phyloP scores from a whole-genome alignment of 2,329 filamentous ascomycete species.

The Epichloe gansuensis region DNA sequence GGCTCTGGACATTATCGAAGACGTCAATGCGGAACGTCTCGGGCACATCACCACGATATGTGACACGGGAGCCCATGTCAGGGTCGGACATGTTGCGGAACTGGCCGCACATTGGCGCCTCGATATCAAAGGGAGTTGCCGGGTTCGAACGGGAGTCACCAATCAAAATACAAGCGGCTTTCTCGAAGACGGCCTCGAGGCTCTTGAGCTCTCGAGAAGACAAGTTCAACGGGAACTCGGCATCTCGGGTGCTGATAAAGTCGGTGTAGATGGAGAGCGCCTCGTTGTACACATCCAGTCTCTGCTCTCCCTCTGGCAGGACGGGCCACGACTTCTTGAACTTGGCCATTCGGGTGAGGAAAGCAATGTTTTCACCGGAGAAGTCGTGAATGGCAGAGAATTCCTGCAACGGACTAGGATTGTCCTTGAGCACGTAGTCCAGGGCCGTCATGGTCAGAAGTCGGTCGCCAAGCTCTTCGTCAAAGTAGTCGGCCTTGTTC shows the following conservation, averaged over 20 bases:
- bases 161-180: slow-evolving; percentile 30
- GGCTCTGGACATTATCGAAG: slow-evolving; percentile 45
- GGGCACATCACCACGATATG: slow-evolving; percentile 31
- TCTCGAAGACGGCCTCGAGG: slow-evolving; percentile 42
- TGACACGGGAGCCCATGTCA: not conserved
- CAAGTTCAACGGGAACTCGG: slow-evolving; percentile 53
- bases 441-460: slow-evolving; percentile 48
- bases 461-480: slow-evolving; percentile 21
- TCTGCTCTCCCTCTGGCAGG: not conserved
- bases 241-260: slow-evolving; percentile 45
- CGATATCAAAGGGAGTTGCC: slow-evolving; percentile 24
- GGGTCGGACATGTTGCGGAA: not conserved
- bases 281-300: slow-evolving; percentile 38
- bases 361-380: slow-evolving; percentile 58
- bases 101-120: not conserved
- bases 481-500: slow-evolving; percentile 1
- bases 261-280: slow-evolving; percentile 49
- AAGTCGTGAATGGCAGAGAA: slow-evolving; percentile 56
- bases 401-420: slow-evolving; percentile 45
- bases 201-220: slow-evolving; percentile 37
- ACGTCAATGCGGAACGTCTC: slow-evolving; percentile 34
- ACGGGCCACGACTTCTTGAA: slow-evolving; percentile 33
- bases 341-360: slow-evolving; percentile 40
- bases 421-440: slow-evolving; percentile 44
- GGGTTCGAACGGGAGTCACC: slow-evolving; percentile 24